Percentiles rank a stretch among this genome's conserved stretches.
Evolutionary conservation across 2,329 filamentous ascomycete species (phyloP).

Genomic region (Fusarium praegraminearum): DNA sequence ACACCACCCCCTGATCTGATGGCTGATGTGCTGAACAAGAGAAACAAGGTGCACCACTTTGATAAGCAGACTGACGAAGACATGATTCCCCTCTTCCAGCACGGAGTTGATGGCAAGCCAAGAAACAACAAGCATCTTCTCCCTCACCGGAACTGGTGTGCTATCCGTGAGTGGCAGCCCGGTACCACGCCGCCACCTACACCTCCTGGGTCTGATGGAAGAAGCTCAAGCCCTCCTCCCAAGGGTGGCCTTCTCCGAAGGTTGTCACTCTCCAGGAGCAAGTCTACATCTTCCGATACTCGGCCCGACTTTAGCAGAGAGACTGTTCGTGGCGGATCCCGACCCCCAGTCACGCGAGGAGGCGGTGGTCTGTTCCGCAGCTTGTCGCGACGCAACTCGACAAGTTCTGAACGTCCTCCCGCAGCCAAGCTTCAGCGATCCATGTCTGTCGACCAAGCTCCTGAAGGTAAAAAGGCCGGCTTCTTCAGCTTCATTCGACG

Average conservation of each 20-base stretch:
- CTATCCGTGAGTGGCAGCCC: constrained; percentile 86
- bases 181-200: constrained; percentile 79
- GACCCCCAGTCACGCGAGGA: constrained; percentile 62
- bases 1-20: constrained; percentile 87
- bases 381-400: constrained; percentile 53
- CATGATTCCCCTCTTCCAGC: constrained; percentile 93
- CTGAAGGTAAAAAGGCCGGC: constrained; percentile 58
- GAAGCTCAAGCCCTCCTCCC: constrained; percentile 55
- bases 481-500: constrained; percentile 59
- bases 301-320: constrained; percentile 55
- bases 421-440: constrained; percentile 64
- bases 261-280: constrained; percentile 56
- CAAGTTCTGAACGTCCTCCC: constrained; percentile 52
- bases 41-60: constrained; percentile 83
- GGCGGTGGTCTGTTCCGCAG: constrained; percentile 61
- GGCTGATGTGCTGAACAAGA: constrained; percentile 91
- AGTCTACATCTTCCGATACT: constrained; percentile 52
- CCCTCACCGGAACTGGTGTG: constrained; percentile 95
- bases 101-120: constrained; percentile 88
- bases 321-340: constrained; percentile 57
- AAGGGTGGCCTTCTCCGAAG: constrained; percentile 59
- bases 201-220: constrained; percentile 66
- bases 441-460: constrained; percentile 68
- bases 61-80: constrained; percentile 87
- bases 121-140: constrained; percentile 92